Conservation (phyloP, 2,329 filamentous ascomycete species). For the Aureobasidium sp. region DNA sequence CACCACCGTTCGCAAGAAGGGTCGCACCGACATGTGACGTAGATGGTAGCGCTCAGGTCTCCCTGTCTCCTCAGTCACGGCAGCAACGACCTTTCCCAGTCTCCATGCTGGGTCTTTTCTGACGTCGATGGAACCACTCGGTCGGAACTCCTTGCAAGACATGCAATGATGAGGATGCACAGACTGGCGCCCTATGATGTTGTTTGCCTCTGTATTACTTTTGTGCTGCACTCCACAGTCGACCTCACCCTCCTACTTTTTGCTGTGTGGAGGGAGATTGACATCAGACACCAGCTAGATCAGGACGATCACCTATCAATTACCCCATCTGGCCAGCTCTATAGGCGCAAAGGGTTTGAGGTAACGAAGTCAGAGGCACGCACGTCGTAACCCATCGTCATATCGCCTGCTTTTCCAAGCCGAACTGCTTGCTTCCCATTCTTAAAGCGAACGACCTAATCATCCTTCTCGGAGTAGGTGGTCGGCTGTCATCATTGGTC, state of each 20-base stretch:
- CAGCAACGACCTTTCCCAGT: conserved; percentile 1
- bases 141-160: neutral
- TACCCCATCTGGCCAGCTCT: neutral
- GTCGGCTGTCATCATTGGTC: neutral
- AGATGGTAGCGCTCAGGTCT: neutral
- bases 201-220: conserved; percentile 12
- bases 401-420: neutral
- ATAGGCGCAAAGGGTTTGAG: conserved; percentile 8
- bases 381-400: neutral
- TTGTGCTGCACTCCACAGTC: conserved; percentile 8
- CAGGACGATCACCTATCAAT: conserved; percentile 1
- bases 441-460: neutral
- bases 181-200: conserved; percentile 9
- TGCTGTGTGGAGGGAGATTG: neutral
- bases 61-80: neutral
- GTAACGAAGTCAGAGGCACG: conserved; percentile 2
- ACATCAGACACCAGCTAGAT: neutral
- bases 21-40: neutral
- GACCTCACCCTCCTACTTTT: neutral
- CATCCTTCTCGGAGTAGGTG: neutral
- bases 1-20: neutral
- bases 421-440: neutral
- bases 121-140: neutral
- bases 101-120: neutral
- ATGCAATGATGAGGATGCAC: neutral